Conservation (phyloP, 139 green algal genomes). For the Volvox africanus region DNA sequence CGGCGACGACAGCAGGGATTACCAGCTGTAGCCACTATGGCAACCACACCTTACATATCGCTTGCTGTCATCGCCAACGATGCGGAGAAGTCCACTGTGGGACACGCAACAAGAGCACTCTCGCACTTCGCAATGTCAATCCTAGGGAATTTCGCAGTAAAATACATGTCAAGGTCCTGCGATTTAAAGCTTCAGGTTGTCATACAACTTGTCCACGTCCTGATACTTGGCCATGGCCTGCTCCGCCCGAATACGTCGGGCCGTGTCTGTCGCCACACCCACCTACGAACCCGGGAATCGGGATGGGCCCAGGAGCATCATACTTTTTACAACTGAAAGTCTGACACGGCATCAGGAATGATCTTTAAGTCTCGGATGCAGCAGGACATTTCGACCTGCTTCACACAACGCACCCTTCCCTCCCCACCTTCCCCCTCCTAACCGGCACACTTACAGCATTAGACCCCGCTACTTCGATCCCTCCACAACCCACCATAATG, state of each 20-base stretch:
- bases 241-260: conserved; percentile 89
- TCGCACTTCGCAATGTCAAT: too few relatives aligned
- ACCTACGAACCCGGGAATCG: conserved; percentile 15
- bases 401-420: not conserved
- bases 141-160: too few relatives aligned
- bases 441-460: not conserved
- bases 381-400: not conserved
- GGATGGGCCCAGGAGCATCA: not conserved
- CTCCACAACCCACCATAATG: conserved; percentile 80
- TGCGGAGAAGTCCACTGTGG: too few relatives aligned
- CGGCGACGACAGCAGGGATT: too few relatives aligned
- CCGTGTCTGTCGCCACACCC: conserved; percentile 97
- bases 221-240: conserved; percentile 93
- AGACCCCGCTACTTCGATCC: not conserved
- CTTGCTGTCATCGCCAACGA: too few relatives aligned
- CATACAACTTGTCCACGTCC: conserved; percentile 83
- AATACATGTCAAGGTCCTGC: too few relatives aligned
- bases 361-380: too few relatives aligned
- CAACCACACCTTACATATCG: too few relatives aligned
- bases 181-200: conserved; percentile 56
- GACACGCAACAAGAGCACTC: too few relatives aligned
- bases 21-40: too few relatives aligned
- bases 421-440: not conserved
- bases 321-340: too few relatives aligned
- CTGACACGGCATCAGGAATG: too few relatives aligned